Evolutionary conservation across 495 filamentous ascomycete genomes (phyloP).

Genomic region (Trypethelium eluteriae): DNA sequence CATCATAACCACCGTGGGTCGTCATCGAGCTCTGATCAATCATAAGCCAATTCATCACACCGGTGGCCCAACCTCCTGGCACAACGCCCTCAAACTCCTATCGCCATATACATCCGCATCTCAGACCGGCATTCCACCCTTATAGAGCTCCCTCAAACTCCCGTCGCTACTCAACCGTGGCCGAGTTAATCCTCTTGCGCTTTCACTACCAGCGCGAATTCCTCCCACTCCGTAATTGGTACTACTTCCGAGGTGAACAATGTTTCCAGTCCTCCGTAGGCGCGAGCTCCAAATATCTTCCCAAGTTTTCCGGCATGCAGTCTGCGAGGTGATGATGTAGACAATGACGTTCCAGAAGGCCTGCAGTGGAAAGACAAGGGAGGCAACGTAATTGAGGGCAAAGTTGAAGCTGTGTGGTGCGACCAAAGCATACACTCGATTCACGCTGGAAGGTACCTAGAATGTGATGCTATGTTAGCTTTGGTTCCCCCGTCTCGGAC

Average conservation of each 20-base stretch:
- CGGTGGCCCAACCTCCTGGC: too few relatives aligned
- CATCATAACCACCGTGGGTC: too few relatives aligned
- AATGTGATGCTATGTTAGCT: background rate
- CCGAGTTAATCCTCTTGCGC: background rate
- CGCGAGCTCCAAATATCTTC: background rate
- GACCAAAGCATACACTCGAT: background rate
- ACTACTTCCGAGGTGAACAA: background rate
- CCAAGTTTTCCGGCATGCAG: background rate
- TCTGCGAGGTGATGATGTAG: slow-evolving; percentile 6
- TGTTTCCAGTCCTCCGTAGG: background rate
- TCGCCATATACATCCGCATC: too few relatives aligned
- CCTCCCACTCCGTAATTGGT: background rate
- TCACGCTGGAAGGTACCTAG: background rate
- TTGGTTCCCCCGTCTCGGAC: background rate
- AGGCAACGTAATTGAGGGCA: background rate
- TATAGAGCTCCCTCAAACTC: background rate
- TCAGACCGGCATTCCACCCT: background rate
- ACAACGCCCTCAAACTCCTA: too few relatives aligned
- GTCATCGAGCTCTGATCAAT: too few relatives aligned
- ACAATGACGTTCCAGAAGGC: slow-evolving; percentile 12
- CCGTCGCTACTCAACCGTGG: background rate
- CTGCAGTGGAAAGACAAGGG: slow-evolving; percentile 3
- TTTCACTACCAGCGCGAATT: background rate
- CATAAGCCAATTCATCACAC: too few relatives aligned
- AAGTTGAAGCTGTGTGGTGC: background rate